phyloP scores from a whole-genome alignment of 2,329 filamentous ascomycete genomes.

The Dothidotthia symphoricarpi region DNA sequence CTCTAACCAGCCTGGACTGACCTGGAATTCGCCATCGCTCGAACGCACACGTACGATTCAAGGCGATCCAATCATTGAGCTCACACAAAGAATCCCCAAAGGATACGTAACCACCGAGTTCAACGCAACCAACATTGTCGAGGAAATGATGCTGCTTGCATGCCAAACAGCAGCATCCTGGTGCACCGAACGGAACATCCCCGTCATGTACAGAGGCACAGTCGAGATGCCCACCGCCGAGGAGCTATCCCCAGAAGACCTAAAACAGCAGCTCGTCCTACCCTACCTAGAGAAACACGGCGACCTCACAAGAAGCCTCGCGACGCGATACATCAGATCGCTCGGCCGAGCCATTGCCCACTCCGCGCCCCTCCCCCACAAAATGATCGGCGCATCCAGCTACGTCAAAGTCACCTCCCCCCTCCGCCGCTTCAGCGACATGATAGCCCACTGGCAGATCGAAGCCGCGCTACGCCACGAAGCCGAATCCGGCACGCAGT shows the following conservation, averaged over 20 bases:
- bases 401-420: conserved; percentile 62
- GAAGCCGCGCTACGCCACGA: conserved; percentile 61
- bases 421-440: conserved; percentile 59
- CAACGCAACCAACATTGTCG: conserved; percentile 32
- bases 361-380: conserved; percentile 51
- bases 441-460: conserved; percentile 64
- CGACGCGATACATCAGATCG: conserved; percentile 44
- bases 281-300: conserved; percentile 40
- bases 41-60: conserved; percentile 39
- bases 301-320: conserved; percentile 37
- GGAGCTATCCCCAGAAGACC: conserved; percentile 12
- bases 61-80: conserved; percentile 48
- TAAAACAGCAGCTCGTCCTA: conserved; percentile 37
- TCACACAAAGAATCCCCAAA: conserved; percentile 10
- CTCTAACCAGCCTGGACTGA: conserved; percentile 31
- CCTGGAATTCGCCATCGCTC: conserved; percentile 44
- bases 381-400: conserved; percentile 50
- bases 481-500: conserved; percentile 45
- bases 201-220: conserved; percentile 51
- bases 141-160: conserved; percentile 56
- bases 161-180: conserved; percentile 52
- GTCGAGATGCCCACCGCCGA: conserved; percentile 18
- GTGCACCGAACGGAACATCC: conserved; percentile 53
- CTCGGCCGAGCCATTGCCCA: conserved; percentile 47
- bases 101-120: conserved; percentile 13